These are phyloP conservation scores for Blastobotrys indianensis DNA, from an alignment of 1,139 yeast species.

Conservation along the genomic window DNA sequence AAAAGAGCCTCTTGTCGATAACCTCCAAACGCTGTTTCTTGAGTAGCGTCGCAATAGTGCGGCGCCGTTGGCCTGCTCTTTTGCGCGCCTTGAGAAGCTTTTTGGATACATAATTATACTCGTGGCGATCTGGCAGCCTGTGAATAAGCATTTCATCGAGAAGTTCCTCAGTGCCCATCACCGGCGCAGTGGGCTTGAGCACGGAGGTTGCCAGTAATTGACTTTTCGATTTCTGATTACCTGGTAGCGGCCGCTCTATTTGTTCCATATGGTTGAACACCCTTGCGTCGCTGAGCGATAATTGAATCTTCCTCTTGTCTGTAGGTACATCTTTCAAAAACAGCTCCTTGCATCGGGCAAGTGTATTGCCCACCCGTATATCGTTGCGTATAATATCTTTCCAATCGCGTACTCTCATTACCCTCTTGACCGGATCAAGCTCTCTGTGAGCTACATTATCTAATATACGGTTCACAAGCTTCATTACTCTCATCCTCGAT, in stretches of 20 bases:
- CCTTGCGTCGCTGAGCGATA: no score
- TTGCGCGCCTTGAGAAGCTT: neutral
- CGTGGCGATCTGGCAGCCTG: neutral
- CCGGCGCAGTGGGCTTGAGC: no score
- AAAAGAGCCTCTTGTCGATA: neutral
- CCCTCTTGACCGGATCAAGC: neutral
- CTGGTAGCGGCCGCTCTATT: no score
- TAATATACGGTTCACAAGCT: conserved; percentile 2
- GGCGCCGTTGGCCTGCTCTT: neutral
- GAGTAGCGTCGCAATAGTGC: neutral
- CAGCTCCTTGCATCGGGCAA: conserved; percentile 3
- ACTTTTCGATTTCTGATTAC: no score
- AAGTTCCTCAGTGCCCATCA: neutral
- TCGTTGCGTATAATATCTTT: conserved; percentile 3
- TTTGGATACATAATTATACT: no score
- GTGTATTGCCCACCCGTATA: neutral
- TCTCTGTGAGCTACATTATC: neutral
- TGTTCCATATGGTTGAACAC: no score
- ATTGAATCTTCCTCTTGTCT: no score
- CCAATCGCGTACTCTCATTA: conserved; percentile 2
- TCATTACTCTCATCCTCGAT: neutral
- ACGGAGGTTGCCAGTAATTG: no score
- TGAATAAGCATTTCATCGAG: neutral
- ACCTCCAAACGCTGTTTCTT: neutral
- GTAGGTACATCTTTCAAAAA: neutral